These are phyloP conservation scores for Sporobolomyces pararoseus DNA, from an alignment of 768 basidiomycete species.

Conservation along the genomic window DNA sequence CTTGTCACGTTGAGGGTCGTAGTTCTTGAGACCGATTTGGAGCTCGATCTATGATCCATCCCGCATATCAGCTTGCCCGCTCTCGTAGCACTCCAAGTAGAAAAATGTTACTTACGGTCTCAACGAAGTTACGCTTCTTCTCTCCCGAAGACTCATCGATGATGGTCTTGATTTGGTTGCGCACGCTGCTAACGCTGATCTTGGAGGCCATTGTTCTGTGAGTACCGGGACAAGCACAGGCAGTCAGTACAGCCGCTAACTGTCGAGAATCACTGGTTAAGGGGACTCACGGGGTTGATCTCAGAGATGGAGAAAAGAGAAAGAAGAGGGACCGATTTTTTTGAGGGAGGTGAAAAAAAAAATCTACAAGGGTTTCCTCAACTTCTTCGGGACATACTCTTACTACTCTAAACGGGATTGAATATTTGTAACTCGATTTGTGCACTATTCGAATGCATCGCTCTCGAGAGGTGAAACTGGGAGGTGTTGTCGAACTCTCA, in stretches of 20 bases:
- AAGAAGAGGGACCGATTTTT: slow-evolving; percentile 3
- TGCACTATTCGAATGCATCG: too few relatives aligned
- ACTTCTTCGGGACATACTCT: too few relatives aligned
- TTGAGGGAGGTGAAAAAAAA: not conserved
- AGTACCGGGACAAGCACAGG: too few relatives aligned
- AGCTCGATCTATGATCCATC: slow-evolving; percentile 56
- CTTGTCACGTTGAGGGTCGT: slow-evolving; percentile 99
- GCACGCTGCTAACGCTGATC: slow-evolving; percentile 99
- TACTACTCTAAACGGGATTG: too few relatives aligned
- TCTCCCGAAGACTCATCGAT: slow-evolving; percentile 78
- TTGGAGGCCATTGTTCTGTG: slow-evolving; percentile 53
- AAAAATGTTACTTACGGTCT: slow-evolving; percentile 61
- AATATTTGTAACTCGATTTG: too few relatives aligned
- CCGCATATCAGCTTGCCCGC: not conserved
- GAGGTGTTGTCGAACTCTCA: too few relatives aligned
- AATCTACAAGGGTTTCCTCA: too few relatives aligned
- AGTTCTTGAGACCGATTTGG: slow-evolving; percentile 96
- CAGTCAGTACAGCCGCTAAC: too few relatives aligned
- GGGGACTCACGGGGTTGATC: slow-evolving; percentile 16
- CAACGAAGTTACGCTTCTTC: slow-evolving; percentile 86
- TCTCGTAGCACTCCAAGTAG: not conserved
- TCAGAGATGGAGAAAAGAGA: slow-evolving; percentile 2
- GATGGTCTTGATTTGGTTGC: slow-evolving; percentile 90
- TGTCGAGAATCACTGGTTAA: too few relatives aligned
- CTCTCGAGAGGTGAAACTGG: too few relatives aligned